Base-by-base conservation (phyloP, 495 filamentous ascomycete genomes). In the Lasiosphaeris hirsuta region DNA sequence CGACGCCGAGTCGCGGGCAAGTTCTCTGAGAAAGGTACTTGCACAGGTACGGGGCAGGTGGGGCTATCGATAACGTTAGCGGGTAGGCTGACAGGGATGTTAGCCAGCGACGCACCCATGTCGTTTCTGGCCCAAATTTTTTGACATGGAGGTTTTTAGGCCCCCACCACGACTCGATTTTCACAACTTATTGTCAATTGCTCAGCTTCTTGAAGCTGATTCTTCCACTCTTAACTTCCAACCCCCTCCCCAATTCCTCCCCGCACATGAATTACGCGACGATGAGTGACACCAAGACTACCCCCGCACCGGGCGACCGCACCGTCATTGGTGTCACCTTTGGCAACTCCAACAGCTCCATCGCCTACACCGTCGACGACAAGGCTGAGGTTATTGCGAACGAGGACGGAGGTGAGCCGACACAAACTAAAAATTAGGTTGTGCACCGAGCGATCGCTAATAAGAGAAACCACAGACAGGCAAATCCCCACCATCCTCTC, bases 311-410 rank as follows among this genome's bases (percentile, higher is more conserved):
- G 30, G 78, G 71, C 54, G 81, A 89, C 74, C 78, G 85, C 61
- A 82, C 85, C 60, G 88, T 88, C 64, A 98, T 98, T 75, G 94
- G 94, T 73, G 90, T 98, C 71, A 89, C 92, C 50, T 97, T 97
- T 79, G 95, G 94, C 72, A 98, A 98, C 76, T 90, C 90, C 48
- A 94, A 91, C 81, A 96, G 93, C 76, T 96, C 91, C 51, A 97
- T 98, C 76, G 94, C 92, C 62, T 88, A 85, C 67, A 90, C 92
- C 35, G 82, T 86, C 43, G 94, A 97, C 64, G 93, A 92, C 72
- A 96, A 93, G 76, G 87, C 91, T 59, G 91, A 96, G 70, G 93
- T 98, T 65, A 97, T 98, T 73, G 94, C 95, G 57, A 97, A 98
- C 75, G 95, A 98, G 75, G 94, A 97, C 74, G 94, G 94, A 83